phyloP scores from a whole-genome alignment of 306 rosid genomes.

The Sophora flavescens region DNA sequence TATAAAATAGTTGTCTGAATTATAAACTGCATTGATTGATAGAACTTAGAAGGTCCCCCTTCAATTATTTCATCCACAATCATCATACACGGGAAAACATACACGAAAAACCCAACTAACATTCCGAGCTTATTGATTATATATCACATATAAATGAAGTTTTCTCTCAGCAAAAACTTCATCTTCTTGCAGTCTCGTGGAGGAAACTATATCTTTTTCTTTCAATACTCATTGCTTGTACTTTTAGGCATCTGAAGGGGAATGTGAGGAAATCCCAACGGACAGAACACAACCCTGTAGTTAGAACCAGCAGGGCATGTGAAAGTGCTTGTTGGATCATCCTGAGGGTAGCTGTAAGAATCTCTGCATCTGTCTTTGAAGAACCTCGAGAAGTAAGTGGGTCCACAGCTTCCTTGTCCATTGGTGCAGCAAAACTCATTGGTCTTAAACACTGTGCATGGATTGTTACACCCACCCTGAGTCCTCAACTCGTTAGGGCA shows the following conservation, averaged over 20 bases:
- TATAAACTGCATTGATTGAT: not conserved
- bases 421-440: constrained; percentile 56
- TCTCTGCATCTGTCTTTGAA: constrained; percentile 57
- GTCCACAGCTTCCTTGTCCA: constrained; percentile 48
- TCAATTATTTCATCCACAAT: not conserved
- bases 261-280: constrained; percentile 40
- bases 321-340: constrained; percentile 58
- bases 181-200: not conserved
- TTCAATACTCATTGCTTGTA: not conserved
- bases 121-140: not conserved
- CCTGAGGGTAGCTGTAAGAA: constrained; percentile 59
- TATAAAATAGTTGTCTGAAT: too few relatives aligned
- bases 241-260: constrained; percentile 35
- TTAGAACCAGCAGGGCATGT: constrained; percentile 61
- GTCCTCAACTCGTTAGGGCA: constrained; percentile 58
- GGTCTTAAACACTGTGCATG: constrained; percentile 56
- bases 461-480: constrained; percentile 63
- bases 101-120: not conserved
- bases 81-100: not conserved
- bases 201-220: not conserved
- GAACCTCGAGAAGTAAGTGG: constrained; percentile 51
- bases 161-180: not conserved
- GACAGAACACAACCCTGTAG: constrained; percentile 58
- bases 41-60: not conserved
- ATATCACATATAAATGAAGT: constrained; percentile 6